Conservation (phyloP, 176 grass and related monocot species). For the Tillandsia leiboldiana region DNA sequence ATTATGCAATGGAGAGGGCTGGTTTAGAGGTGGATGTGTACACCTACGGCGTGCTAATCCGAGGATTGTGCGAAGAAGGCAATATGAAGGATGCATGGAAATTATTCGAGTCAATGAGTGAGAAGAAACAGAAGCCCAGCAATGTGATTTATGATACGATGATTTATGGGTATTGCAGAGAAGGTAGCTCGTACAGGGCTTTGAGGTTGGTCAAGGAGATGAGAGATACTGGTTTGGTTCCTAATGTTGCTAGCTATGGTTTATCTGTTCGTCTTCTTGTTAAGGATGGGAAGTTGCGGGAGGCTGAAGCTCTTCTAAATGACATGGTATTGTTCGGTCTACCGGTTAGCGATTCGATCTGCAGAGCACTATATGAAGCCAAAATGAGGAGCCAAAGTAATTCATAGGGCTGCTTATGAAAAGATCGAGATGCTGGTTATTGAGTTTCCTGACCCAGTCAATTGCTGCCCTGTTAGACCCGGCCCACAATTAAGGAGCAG, state of each 20-base stretch:
- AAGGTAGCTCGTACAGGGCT: conserved; percentile 58
- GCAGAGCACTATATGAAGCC: conserved; percentile 34
- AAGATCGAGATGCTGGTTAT: too few species aligned
- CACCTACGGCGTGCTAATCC: conserved; percentile 40
- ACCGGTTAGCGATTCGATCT: conserved; percentile 20
- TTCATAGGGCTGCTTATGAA: too few species aligned
- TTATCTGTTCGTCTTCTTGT: conserved; percentile 48
- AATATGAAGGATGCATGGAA: conserved; percentile 69
- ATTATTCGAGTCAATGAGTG: conserved; percentile 39
- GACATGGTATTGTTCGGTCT: conserved; percentile 50
- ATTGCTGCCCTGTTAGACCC: too few species aligned
- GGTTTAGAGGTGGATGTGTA: conserved; percentile 48
- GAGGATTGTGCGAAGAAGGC: conserved; percentile 42
- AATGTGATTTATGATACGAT: conserved; percentile 56
- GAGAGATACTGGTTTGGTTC: conserved; percentile 44
- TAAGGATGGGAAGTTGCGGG: conserved; percentile 42
- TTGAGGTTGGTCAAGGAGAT: conserved; percentile 37
- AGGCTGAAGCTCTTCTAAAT: conserved; percentile 40
- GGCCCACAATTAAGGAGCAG: too few species aligned
- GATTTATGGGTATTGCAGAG: conserved; percentile 57
- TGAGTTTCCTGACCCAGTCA: too few species aligned
- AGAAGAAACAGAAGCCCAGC: conserved; percentile 38
- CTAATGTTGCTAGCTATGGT: conserved; percentile 56
- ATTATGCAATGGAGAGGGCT: conserved; percentile 35
- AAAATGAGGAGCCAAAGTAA: conserved; percentile 18